phyloP scores from a whole-genome alignment of 2,329 filamentous ascomycete genomes.

The Immersiporthe knoxdaviesiana region DNA sequence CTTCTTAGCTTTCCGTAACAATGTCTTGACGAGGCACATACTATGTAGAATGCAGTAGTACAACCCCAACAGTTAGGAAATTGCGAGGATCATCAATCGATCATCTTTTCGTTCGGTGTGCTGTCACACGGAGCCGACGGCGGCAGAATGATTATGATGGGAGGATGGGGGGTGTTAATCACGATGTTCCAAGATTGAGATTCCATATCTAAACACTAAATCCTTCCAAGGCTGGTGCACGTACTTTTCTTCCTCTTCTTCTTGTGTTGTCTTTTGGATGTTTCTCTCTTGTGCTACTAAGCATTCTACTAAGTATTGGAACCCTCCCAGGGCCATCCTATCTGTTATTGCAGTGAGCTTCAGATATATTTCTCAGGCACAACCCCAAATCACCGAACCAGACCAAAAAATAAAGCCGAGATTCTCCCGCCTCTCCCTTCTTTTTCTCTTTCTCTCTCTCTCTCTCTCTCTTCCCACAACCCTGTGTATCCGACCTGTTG shows the following conservation, averaged over 20 bases:
- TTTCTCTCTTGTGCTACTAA: background rate
- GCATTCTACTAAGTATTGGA: too few species aligned
- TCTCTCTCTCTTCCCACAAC: too few species aligned
- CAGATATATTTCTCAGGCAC: conserved; percentile 8
- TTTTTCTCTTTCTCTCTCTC: too few species aligned
- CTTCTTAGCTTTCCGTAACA: background rate
- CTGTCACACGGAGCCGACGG: background rate
- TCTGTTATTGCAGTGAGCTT: background rate
- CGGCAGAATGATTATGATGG: background rate
- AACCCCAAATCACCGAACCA: background rate
- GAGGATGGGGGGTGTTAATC: background rate
- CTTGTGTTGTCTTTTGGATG: background rate
- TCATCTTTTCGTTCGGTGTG: background rate
- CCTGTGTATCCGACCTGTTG: background rate
- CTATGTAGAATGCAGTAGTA: background rate
- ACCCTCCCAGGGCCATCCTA: background rate
- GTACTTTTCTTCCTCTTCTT: background rate
- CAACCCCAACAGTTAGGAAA: background rate
- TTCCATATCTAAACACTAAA: conserved; percentile 18
- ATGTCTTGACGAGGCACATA: background rate
- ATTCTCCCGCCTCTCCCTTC: background rate
- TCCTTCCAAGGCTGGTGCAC: conserved; percentile 13
- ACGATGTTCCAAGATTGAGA: conserved; percentile 15
- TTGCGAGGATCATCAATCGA: conserved; percentile 7
- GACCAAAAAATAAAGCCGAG: conserved; percentile 7